A percentile compares a stretch with the other conserved stretches of the same genome.
Conservation (phyloP, 2,329 filamentous ascomycete genomes). For the Pseudogymnoascus sp. region DNA sequence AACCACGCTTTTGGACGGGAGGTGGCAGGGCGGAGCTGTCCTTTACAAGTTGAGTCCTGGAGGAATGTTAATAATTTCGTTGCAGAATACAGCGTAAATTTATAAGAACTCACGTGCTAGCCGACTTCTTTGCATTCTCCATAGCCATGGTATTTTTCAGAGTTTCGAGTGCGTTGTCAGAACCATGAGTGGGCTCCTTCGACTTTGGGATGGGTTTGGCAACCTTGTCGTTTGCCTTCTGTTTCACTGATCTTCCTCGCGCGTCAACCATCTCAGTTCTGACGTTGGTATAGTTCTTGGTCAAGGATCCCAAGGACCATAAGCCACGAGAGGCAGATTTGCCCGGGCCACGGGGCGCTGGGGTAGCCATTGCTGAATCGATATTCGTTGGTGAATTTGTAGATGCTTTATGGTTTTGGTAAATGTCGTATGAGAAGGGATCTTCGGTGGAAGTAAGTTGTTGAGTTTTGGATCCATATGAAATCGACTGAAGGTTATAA, state of each 20-base stretch:
- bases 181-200: slow-evolving; percentile 32
- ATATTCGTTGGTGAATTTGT: slow-evolving; percentile 41
- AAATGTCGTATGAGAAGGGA: slow-evolving; percentile 47
- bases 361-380: neutral
- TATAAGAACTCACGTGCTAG: slow-evolving; percentile 36
- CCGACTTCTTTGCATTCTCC: slow-evolving; percentile 37
- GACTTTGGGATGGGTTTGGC: slow-evolving; percentile 22
- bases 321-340: slow-evolving; percentile 13
- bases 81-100: neutral
- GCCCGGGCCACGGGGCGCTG: slow-evolving; percentile 28
- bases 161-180: slow-evolving; percentile 42
- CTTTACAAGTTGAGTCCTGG: slow-evolving; percentile 34
- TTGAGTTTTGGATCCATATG: slow-evolving; percentile 44
- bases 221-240: neutral
- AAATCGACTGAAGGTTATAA: slow-evolving; percentile 38
- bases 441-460: slow-evolving; percentile 38
- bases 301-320: slow-evolving; percentile 16
- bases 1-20: slow-evolving; percentile 18
- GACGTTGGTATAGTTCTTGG: neutral
- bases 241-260: neutral
- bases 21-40: slow-evolving; percentile 21
- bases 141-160: slow-evolving; percentile 39
- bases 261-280: neutral
- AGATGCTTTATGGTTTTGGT: slow-evolving; percentile 42
- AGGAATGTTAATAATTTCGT: slow-evolving; percentile 20